Base-by-base conservation (phyloP, 1,284 basidiomycete genomes). In the Neonothopanus nambi region DNA sequence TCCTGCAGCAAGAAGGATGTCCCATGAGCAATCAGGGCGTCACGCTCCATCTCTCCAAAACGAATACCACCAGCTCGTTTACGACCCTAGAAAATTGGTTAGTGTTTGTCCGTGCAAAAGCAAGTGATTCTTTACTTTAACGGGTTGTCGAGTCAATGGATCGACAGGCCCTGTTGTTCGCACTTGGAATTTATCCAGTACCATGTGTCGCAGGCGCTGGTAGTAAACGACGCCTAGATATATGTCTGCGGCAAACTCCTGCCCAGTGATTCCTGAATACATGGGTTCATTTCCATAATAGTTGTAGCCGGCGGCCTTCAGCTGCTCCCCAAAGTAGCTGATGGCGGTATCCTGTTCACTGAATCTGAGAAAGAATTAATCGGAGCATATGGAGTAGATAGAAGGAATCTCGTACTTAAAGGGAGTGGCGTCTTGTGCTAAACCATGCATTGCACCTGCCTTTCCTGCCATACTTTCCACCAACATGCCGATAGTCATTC, bases 401-500 rank as follows among this genome's bases (percentile, higher is more conserved):
- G 7, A 30, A 21, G 24, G 54, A 30, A 37, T 48, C 23, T 71
- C 83, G 62, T 66, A 95, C 92, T 91, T 90, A 82, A 98, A 98
- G 21, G 95, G 97, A 21, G 97, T 99, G 13, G 93, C 96, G 73
- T 99, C 97, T 70, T 99, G 97, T 4, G 95, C 93, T 36, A 99
- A 79, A 40, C 97, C 97, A 65, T 99, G 97, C 89, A 99, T 92
- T 2, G 96, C 93, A 56, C 97, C 97, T 1, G 96, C 91, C 71
- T 99, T 99, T 38, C 95, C 97, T 1, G 97, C 97, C 84, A 99
- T 89, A 71, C 92, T 95, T 80, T 99, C 97, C 58, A 99, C 95
- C 67, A 99, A 87, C 97, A 99, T 99, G 55, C 97, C 97, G 64
- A 99, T 99, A 6, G 97, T 99, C 97, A 99, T 99, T 63, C 97